These are phyloP conservation scores for Cercophora sp. DNA, from an alignment of 495 filamentous ascomycete genomes.

Conservation along the genomic window DNA sequence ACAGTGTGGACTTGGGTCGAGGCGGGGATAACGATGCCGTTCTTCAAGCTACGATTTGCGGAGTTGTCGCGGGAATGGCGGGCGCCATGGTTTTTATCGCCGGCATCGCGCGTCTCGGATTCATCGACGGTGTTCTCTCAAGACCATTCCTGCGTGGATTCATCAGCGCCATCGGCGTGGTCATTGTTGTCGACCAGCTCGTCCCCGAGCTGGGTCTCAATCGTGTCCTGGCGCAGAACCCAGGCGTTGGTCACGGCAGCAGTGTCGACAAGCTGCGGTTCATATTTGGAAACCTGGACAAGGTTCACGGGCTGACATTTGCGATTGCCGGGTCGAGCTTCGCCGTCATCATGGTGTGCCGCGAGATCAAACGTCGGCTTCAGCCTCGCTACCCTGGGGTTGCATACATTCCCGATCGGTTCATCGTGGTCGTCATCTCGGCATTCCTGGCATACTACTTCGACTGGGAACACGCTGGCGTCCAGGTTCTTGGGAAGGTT, in stretches of 20 bases:
- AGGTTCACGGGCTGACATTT: slow-evolving; percentile 69
- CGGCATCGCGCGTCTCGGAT: slow-evolving; percentile 81
- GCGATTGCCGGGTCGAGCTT: slow-evolving; percentile 76
- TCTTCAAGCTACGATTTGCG: slow-evolving; percentile 76
- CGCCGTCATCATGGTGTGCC: slow-evolving; percentile 78
- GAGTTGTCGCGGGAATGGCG: slow-evolving; percentile 82
- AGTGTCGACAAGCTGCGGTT: slow-evolving; percentile 82
- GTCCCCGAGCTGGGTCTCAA: slow-evolving; percentile 83
- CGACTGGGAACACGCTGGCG: slow-evolving; percentile 73
- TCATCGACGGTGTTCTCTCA: slow-evolving; percentile 90
- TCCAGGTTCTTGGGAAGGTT: slow-evolving; percentile 79
- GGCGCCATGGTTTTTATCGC: slow-evolving; percentile 83
- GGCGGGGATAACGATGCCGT: slow-evolving; percentile 66
- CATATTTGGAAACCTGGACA: slow-evolving; percentile 58
- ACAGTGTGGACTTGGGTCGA: slow-evolving; percentile 64
- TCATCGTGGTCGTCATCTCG: slow-evolving; percentile 83
- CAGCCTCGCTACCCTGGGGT: slow-evolving; percentile 77
- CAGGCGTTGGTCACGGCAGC: slow-evolving; percentile 70
- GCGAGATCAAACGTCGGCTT: slow-evolving; percentile 74
- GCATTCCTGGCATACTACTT: slow-evolving; percentile 76
- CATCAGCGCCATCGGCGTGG: slow-evolving; percentile 92
- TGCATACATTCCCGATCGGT: slow-evolving; percentile 89
- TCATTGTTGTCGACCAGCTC: slow-evolving; percentile 92
- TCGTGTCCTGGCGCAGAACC: slow-evolving; percentile 51
- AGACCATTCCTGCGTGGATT: slow-evolving; percentile 91